Base-by-base conservation (phyloP, 352 stramenopile genomes). In the Elongisporangium undulatum region DNA sequence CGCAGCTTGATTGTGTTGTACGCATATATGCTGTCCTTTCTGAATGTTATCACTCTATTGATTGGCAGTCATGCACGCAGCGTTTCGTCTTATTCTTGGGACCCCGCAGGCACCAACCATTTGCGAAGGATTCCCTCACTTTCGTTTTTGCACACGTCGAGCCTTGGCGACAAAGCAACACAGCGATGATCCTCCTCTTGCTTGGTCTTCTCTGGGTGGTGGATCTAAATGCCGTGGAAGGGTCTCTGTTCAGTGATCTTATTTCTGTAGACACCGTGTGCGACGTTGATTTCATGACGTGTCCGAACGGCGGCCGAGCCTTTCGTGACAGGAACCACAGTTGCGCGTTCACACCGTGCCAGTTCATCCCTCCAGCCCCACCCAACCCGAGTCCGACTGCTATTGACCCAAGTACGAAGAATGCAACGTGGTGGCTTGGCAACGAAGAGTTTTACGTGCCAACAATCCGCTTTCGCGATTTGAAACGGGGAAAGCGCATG, bases 171-270 rank as follows among this genome's bases (percentile, higher is more conserved):
- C 24, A 49, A 34, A 55, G 57, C 56, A 41, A 24, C 39, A 24
- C 53, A 65, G 21, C 23, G 17, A 52, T 20, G 21, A 26, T 45
- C 34, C 34, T 45, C 34, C 34, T 45, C 10, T 22, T 53, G 49
- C 22, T 53, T 29, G 50, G 58, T 49, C 50, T 49, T n/a, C 53
- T 58, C 23, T 55, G 59, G 60, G 57, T 57, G 56, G 57, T 51
- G 56, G 57, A 62, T 72, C 77, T 75, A 65, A 77, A 77, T 71
- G 77, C 66, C 63, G 64, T 82, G 68, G 71, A 67, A 74, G 68
- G 34, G 34, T 58, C 56, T 38, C 4, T 67, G 3, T 68, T 69
- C 48, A 62, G 58, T 29, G 61, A 61, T 41, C 39, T 85, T 54
- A 17, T 82, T n/a, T 59, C 69, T 24, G 52, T 64, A 20, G 49